Base-by-base conservation (phyloP, 306 rosid genomes). In the Fragaria ananassa region DNA sequence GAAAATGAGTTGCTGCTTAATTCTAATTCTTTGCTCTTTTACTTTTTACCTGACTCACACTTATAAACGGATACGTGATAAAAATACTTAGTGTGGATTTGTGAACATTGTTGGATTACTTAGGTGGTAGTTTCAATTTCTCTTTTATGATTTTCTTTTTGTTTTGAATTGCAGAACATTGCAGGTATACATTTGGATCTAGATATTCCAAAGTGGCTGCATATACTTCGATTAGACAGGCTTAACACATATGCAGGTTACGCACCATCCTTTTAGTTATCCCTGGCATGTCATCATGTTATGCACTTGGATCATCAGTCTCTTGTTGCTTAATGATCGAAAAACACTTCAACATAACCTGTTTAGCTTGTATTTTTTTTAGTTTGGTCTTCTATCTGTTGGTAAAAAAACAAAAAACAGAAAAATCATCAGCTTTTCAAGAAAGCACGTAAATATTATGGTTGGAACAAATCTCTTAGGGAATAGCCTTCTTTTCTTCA, bases 151-250 rank as follows among this genome's bases (percentile, higher is more conserved):
- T 57, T 51, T 74, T 76, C 71, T 72, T 69, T 60, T 81, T 70
- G 62, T 49, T 71, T 66, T 83, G 70, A 77, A 77, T 67, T 88
- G 93, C 88, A 96, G 99, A 85, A 84, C 86, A 75, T 92, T 83
- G 84, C 97, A 58, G 98, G 98, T 69, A 86, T 96, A 79, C 90
- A 83, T 84, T 83, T 87, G 66, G 82, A 91, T 91, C 91, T 96
- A 82, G 98, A 96, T 84, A 73, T 88, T 81, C 96, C 97, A 63
- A 96, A 93, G 88, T 96, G 97, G 99, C 76, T 86, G 88, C 91
- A 23, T 79, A 77, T 92, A 73, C 96, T 96, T 88, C 97, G 81
- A 81, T 74, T 89, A 89, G 98, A 92, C 84, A 87, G 83, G 91
- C 82, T 91, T 70, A 91, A 85, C 86, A 72, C 81, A 10, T 81